Conservation (phyloP, 495 filamentous ascomycete genomes). For the Neurospora sp. region DNA sequence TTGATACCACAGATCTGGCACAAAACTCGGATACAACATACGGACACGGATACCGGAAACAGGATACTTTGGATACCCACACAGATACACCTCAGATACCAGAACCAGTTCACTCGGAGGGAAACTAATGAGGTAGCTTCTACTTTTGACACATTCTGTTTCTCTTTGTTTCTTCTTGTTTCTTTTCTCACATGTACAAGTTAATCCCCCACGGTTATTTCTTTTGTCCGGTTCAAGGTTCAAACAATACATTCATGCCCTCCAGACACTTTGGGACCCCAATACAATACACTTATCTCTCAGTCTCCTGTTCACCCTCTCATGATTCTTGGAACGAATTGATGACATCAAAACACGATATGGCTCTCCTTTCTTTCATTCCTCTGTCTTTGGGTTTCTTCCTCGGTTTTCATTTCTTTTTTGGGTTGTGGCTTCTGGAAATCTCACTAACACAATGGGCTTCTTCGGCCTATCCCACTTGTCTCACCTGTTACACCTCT, state of each 20-base stretch:
- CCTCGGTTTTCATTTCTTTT: not conserved
- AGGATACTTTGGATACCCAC: not conserved
- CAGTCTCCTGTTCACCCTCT: not conserved
- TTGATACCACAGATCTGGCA: not conserved
- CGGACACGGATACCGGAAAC: not conserved
- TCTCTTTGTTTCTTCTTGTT: not conserved
- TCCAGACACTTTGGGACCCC: not conserved
- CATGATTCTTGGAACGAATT: not conserved
- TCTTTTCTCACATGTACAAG: not conserved
- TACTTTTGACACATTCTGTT: not conserved
- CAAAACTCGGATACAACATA: not conserved
- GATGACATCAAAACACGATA: not conserved
- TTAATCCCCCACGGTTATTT: not conserved
- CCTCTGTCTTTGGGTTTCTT: constrained; percentile 13
- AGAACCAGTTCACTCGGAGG: not conserved
- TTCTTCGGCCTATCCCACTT: not conserved
- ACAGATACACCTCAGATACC: not conserved
- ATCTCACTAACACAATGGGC: not conserved
- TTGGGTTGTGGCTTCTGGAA: not conserved
- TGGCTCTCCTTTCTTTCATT: constrained; percentile 7
- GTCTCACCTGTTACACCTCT: not conserved
- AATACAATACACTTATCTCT: not conserved
- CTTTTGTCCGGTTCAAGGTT: not conserved
- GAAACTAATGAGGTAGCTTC: not conserved
- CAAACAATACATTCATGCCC: not conserved